Conservation (phyloP, 352 stramenopile genomes). For the Globisporangium uncinulatum region DNA sequence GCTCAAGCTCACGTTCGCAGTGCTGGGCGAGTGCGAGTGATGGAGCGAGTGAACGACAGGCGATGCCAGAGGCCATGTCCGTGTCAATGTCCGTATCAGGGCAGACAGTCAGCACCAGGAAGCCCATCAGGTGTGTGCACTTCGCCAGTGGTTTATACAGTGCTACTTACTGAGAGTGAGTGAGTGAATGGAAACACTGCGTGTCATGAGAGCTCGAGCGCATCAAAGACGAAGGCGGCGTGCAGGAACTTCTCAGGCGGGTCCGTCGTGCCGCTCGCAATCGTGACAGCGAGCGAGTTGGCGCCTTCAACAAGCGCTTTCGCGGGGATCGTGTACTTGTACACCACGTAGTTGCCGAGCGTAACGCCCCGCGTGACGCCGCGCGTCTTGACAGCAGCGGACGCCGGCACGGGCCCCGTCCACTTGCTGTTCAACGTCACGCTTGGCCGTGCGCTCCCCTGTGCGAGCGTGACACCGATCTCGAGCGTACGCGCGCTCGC, state of each 20-base stretch:
- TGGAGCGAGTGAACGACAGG: too few species aligned
- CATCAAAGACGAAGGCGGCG: conserved; percentile 41
- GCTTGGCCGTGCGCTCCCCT: conserved; percentile 21
- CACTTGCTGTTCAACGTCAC: conserved; percentile 40
- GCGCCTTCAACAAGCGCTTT: conserved; percentile 25
- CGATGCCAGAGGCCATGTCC: too few species aligned
- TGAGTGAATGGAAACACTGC: background rate
- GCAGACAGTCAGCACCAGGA: too few species aligned
- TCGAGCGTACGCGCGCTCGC: conserved; percentile 20
- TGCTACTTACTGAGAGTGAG: background rate
- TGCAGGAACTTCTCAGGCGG: conserved; percentile 32
- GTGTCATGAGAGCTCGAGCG: conserved; percentile 38
- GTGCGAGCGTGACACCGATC: conserved; percentile 36
- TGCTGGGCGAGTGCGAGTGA: conserved; percentile 39
- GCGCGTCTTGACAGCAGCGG: conserved; percentile 33
- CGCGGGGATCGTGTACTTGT: conserved; percentile 39
- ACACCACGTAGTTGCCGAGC: conserved; percentile 41
- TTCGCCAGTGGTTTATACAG: too few species aligned
- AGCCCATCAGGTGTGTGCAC: too few species aligned
- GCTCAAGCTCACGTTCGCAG: conserved; percentile 41
- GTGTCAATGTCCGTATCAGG: too few species aligned
- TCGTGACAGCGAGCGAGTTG: conserved; percentile 33
- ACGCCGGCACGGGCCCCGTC: conserved; percentile 21
- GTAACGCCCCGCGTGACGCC: conserved; percentile 40
- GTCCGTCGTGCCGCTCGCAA: conserved; percentile 38